phyloP scores from a whole-genome alignment of 768 basidiomycete genomes.

The Leucocoprinus birnbaumii region DNA sequence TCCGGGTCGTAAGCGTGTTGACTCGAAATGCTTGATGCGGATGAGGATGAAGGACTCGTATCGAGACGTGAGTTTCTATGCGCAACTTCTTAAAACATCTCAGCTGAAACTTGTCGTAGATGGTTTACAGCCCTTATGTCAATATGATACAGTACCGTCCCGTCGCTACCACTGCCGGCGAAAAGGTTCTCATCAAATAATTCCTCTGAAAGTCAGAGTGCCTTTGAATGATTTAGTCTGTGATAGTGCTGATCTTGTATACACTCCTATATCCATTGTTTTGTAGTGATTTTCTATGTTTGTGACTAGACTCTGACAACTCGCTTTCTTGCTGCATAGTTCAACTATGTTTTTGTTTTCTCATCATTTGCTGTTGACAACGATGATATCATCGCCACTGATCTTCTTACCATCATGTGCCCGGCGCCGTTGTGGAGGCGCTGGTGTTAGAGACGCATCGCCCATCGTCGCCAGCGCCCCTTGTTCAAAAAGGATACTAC shows the following conservation, averaged over 20 bases:
- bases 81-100: neutral
- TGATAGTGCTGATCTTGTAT: neutral
- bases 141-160: conserved; percentile 52
- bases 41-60: conserved; percentile 58
- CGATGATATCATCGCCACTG: neutral
- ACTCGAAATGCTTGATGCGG: conserved; percentile 56
- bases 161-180: conserved; percentile 12
- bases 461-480: neutral
- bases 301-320: no score
- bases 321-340: no score
- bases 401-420: neutral
- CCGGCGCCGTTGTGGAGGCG: conserved; percentile 3
- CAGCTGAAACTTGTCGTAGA: conserved; percentile 30
- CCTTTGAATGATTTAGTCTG: neutral
- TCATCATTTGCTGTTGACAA: neutral
- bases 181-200: neutral
- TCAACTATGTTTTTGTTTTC: no score
- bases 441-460: neutral
- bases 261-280: neutral
- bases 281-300: neutral
- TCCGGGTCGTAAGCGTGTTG: conserved; percentile 33
- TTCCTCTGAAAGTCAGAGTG: neutral
- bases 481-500: conserved; percentile 11
- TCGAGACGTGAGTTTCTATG: conserved; percentile 41
- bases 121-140: conserved; percentile 49